phyloP scores from a whole-genome alignment of 1,284 basidiomycete species.

The Pseudozyma pruni region DNA sequence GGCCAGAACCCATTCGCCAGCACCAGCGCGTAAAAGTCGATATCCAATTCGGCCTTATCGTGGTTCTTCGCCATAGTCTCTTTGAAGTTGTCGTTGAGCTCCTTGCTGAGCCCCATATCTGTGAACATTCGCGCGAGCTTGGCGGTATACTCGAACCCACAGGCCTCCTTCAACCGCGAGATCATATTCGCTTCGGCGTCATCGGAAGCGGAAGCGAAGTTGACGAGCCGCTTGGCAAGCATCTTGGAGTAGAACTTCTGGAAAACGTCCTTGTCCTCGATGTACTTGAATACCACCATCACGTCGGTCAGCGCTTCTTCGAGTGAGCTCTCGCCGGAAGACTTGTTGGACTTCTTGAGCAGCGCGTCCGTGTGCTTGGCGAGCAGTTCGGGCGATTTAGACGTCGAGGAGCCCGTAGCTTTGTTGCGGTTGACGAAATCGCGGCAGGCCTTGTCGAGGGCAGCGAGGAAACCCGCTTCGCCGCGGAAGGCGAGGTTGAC shows the following conservation, averaged over 20 bases:
- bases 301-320: slow-evolving; percentile 90
- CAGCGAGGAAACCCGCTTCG: slow-evolving; percentile 93
- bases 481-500: slow-evolving; percentile 90
- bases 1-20: slow-evolving; percentile 98
- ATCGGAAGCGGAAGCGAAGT: slow-evolving; percentile 91
- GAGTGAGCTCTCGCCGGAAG: slow-evolving; percentile 85
- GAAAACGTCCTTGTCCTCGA: slow-evolving; percentile 99
- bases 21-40: slow-evolving; percentile 92
- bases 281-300: slow-evolving; percentile 98
- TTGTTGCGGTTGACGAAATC: slow-evolving; percentile 96
- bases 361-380: slow-evolving; percentile 93
- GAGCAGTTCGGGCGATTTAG: slow-evolving; percentile 87
- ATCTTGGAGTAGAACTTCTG: slow-evolving; percentile 99
- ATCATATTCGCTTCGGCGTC: slow-evolving; percentile 99
- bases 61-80: slow-evolving; percentile 88
- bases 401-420: slow-evolving; percentile 72
- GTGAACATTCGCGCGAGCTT: slow-evolving; percentile 99
- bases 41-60: slow-evolving; percentile 67
- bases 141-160: slow-evolving; percentile 98
- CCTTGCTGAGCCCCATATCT: slow-evolving; percentile 94
- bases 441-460: slow-evolving; percentile 90
- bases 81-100: slow-evolving; percentile 95
- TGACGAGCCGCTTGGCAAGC: slow-evolving; percentile 92
- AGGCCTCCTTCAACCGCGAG: slow-evolving; percentile 96
- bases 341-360: slow-evolving; percentile 93